phyloP scores from a whole-genome alignment of 805 yeast genomes.

The Wilhelminamyces savonicus region DNA sequence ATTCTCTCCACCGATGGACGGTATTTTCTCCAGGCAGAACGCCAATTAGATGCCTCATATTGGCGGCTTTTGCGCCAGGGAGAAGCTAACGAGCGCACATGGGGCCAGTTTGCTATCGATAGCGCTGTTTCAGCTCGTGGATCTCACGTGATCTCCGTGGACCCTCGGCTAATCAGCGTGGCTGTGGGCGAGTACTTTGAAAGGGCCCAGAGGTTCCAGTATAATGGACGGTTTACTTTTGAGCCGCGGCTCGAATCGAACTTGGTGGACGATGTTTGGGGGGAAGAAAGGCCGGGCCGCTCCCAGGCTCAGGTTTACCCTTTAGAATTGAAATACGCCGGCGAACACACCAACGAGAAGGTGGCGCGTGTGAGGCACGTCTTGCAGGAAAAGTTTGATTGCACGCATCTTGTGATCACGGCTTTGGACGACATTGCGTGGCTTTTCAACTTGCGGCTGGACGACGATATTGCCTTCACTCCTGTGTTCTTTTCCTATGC shows the following conservation, averaged over 20 bases:
- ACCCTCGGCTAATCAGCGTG: constrained; percentile 66
- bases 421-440: constrained; percentile 88
- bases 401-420: constrained; percentile 45
- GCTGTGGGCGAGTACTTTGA: constrained; percentile 38
- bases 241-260: constrained; percentile 23
- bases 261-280: constrained; percentile 36
- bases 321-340: constrained; percentile 24
- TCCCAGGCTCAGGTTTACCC: constrained; percentile 27
- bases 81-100: constrained; percentile 56
- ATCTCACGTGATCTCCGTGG: constrained; percentile 65
- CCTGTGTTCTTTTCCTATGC: constrained; percentile 81
- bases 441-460: constrained; percentile 79
- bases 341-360: constrained; percentile 26
- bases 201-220: constrained; percentile 12
- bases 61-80: constrained; percentile 86
- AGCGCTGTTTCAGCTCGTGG: constrained; percentile 47
- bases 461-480: constrained; percentile 67
- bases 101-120: constrained; percentile 70
- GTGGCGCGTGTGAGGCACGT: constrained; percentile 20
- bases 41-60: constrained; percentile 62
- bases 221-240: constrained; percentile 19
- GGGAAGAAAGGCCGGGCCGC: constrained; percentile 25
- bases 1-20: constrained; percentile 91
- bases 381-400: constrained; percentile 19
- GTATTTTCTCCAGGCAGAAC: constrained; percentile 84